These are phyloP conservation scores for Dendrobium chrysotoxum DNA, from an alignment of 106 monocot species.

Conservation along the genomic window DNA sequence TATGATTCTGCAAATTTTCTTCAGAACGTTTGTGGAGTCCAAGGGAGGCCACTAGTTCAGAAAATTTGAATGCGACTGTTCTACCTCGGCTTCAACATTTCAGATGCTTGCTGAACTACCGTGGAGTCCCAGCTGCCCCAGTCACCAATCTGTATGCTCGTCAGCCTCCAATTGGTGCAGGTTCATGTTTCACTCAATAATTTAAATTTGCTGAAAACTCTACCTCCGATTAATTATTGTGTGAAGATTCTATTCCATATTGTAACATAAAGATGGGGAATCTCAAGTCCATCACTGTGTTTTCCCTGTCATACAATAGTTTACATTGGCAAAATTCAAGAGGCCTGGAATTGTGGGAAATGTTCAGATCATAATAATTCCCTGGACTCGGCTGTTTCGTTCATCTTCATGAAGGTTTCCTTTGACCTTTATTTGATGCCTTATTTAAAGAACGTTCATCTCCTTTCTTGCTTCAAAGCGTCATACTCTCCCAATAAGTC, in stretches of 20 bases:
- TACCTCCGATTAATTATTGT: not conserved
- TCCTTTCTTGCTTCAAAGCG: not conserved
- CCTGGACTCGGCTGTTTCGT: not conserved
- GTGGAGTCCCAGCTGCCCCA: slow-evolving; percentile 88
- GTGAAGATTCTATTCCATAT: not conserved
- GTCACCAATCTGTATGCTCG: slow-evolving; percentile 66
- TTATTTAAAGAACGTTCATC: not conserved
- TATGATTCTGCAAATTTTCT: not conserved
- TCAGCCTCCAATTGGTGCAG: slow-evolving; percentile 62
- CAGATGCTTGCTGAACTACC: slow-evolving; percentile 81
- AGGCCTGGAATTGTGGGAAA: no score
- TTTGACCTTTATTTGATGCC: not conserved
- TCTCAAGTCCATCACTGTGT: not conserved
- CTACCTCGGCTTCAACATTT: slow-evolving; percentile 74
- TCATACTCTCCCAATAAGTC: no score
- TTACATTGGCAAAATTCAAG: no score
- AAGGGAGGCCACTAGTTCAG: slow-evolving; percentile 37
- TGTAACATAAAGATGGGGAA: not conserved
- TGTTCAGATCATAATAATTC: not conserved
- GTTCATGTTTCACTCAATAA: slow-evolving; percentile 86
- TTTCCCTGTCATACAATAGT: no score
- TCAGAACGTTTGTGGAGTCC: slow-evolving; percentile 87
- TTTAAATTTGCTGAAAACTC: not conserved
- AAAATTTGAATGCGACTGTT: slow-evolving; percentile 37
- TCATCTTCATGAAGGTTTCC: not conserved